Evolutionary conservation across 495 filamentous ascomycete genomes (phyloP).

Genomic region (Neurospora sublineolata): DNA sequence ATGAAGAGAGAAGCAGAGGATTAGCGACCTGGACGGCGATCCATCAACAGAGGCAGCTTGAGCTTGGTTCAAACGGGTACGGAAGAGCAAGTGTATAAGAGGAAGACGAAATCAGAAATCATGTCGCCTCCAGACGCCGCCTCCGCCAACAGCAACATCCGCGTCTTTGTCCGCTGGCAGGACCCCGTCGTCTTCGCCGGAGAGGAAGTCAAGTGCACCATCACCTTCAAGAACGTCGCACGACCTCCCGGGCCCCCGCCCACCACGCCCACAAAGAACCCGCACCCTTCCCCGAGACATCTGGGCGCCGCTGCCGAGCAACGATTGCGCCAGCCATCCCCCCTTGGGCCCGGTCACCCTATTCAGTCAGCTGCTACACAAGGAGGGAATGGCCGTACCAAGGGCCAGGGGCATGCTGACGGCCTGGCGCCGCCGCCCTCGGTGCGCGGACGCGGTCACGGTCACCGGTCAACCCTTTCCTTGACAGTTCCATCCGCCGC

Average conservation of each 20-base stretch:
- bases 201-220: constrained; percentile 85
- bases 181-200: constrained; percentile 88
- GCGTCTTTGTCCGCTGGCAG: constrained; percentile 89
- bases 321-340: constrained; percentile 13
- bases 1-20: not conserved
- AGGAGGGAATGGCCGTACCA: constrained; percentile 1
- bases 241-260: not conserved
- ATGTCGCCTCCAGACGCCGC: not conserved
- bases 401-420: constrained; percentile 7
- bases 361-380: not conserved
- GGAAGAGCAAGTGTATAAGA: not conserved
- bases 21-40: not conserved
- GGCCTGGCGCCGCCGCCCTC: constrained; percentile 28
- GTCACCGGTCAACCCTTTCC: constrained; percentile 48
- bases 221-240: constrained; percentile 84
- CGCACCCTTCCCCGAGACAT: not conserved
- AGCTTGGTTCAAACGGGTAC: not conserved
- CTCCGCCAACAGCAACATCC: constrained; percentile 51
- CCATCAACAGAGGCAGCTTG: not conserved
- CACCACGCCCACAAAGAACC: constrained; percentile 1
- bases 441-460: constrained; percentile 20
- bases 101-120: not conserved
- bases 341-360: constrained; percentile 9
- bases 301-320: constrained; percentile 6
- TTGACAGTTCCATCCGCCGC: constrained; percentile 39